Evolutionary conservation across 352 stramenopile species (phyloP), one percentile per base, ranked within the genome.

Genomic region (Globisporangium irregulare): DNA sequence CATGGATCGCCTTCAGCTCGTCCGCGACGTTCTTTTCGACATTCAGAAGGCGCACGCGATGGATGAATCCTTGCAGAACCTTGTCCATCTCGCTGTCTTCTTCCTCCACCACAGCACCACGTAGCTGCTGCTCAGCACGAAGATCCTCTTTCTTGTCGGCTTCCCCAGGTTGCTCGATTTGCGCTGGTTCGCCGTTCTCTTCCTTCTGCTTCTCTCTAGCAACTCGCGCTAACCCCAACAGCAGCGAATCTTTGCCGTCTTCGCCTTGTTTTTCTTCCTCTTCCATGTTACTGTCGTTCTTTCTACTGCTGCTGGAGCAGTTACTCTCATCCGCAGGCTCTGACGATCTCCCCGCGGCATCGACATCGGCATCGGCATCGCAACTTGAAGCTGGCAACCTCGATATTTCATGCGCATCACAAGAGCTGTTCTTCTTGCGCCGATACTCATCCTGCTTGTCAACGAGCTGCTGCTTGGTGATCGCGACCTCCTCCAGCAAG

Each of bases 11-110:
- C 59, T 90, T 91, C 15, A 93, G 71, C 62, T 93, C 86, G 25
- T 81, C 84, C 1, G 77, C 74, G 12, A 90, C 79, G 48, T 82
- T 87, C 70, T 91, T 90, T 57, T 93, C 84, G 14, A 92, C 72
- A 59, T 92, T 89, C 64, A 93, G 58, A 36, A 89, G 70, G 18
- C 75, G 79, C 36, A 90, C 83, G 10, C 81, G 81, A 59, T 82
- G 67, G 55, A 91, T 81, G 55, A 92, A 93, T 53, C 88, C 81
- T 48, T 82, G 70, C 55, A 93, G 71, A 15, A 91, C 80, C 29
- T 79, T 79, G 64, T 91, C 84, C 29, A 81, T 86, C 65, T 87
- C 84, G 25, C 82, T 84, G 62, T 91, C 81, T 38, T 82, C 74
- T 65, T 86, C 75, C 58, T 91, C 73, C 32, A 61, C 56, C 29